Base-by-base conservation (phyloP, 2,329 filamentous ascomycete genomes). In the Xylaria sp. region DNA sequence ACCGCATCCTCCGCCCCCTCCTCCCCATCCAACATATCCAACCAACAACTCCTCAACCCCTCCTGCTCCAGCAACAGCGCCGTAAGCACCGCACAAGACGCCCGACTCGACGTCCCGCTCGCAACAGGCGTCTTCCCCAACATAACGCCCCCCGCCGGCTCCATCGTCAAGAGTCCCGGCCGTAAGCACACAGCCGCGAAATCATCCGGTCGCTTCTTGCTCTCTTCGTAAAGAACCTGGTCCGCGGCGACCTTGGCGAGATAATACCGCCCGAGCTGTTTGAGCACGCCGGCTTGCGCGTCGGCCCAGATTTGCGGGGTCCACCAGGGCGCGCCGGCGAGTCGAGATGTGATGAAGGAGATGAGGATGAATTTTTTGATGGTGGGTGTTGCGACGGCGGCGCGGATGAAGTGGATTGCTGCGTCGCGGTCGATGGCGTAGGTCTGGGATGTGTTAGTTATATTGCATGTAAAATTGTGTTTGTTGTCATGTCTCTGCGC, bases 331-430 rank as follows among this genome's bases (percentile, higher is more conserved):
- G 85, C 80, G 35, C 74, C 74, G 4, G 63, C 58, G 30, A 79
- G 76, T 23, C 87, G 80, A 16, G 82, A 81, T 59, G 78, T 78
- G 9, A 83, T 71, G 64, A 87, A 86, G 0, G 85, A 88, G 55
- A 90, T 76, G 66, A 89, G 79, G 53, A 90, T 77, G 73, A 88
- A 89, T 61, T 83, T 82, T 2, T 75, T 83, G 62, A 88, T 76
- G 18, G 75, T 74, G 0, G 83, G 79, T 0, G 79, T 78, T 6
- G 79, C 71, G 18, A 82, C 79, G 0, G 84, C 79, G 4, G 86
- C 84, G 54, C 80, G 78, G 74, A 88, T 82, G 69, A 86, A 84
- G 69, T 83, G 77, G 49, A 80, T 80, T 8, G 85, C 86, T 2
- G 86, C 86, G 67, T 89, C 84, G 47, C 83, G 69, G 59, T 72